phyloP scores from a whole-genome alignment of 192 early-diverging fungal species.

The Coemansia sp. region DNA sequence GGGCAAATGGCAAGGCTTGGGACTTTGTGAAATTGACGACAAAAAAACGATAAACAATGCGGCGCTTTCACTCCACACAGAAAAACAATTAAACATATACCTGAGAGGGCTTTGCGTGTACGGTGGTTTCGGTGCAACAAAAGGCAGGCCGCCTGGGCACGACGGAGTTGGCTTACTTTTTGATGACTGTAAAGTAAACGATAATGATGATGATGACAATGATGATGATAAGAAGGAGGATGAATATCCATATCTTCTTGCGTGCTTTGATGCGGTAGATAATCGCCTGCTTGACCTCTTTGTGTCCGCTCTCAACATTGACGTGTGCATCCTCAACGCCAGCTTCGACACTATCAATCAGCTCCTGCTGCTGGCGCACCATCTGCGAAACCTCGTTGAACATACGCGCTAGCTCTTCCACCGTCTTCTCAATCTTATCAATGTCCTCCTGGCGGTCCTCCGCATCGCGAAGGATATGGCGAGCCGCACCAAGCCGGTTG shows the following conservation, averaged over 20 bases:
- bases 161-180: conserved; percentile 28
- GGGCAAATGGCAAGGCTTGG: too few species aligned
- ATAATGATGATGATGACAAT: conserved; percentile 58
- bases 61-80: background rate
- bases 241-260: conserved; percentile 56
- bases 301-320: conserved; percentile 37
- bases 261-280: conserved; percentile 49
- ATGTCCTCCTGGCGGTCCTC: conserved; percentile 56
- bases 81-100: background rate
- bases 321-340: conserved; percentile 47
- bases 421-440: conserved; percentile 50
- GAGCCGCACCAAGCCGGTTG: conserved; percentile 35
- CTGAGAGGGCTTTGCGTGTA: background rate
- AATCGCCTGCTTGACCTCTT: conserved; percentile 54
- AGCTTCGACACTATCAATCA: conserved; percentile 53
- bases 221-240: conserved; percentile 40
- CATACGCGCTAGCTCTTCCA: conserved; percentile 47
- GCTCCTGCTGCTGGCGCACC: conserved; percentile 57
- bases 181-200: conserved; percentile 56
- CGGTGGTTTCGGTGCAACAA: background rate
- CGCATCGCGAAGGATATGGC: conserved; percentile 51
- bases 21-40: background rate
- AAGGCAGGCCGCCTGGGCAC: background rate
- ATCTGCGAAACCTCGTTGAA: conserved; percentile 52
- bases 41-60: conserved; percentile 5